Evolutionary conservation across 345 rosid genomes (phyloP).

Genomic region (Eucalyptus polybractea): DNA sequence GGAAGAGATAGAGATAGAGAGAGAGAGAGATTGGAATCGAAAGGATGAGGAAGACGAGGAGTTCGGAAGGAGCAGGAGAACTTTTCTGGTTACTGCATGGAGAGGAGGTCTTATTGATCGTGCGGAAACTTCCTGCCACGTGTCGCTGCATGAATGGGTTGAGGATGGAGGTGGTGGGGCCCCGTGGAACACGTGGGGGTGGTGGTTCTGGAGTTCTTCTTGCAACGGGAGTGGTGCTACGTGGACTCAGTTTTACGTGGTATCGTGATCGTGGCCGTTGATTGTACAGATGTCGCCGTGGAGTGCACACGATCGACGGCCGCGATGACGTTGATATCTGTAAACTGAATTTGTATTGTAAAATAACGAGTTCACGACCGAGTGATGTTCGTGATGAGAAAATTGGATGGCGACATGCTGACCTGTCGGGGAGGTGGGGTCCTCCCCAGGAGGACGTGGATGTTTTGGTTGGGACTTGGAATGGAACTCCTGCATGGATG

Average conservation of each 20-base stretch:
- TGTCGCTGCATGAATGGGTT: background rate
- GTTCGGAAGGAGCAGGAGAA: background rate
- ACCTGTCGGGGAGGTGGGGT: background rate
- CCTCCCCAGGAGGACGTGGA: background rate
- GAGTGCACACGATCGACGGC: background rate
- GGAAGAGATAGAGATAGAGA: background rate
- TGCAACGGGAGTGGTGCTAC: background rate
- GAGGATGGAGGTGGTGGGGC: background rate
- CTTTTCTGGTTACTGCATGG: background rate
- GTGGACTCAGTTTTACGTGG: background rate
- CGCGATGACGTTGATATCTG: background rate
- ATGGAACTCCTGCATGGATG: background rate
- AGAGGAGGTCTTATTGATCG: background rate
- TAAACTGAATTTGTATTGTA: fast-evolving
- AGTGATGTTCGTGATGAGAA: background rate
- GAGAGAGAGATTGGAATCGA: background rate
- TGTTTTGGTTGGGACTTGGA: background rate
- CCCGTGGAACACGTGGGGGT: background rate
- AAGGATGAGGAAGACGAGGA: background rate
- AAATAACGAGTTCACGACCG: background rate
- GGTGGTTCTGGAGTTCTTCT: background rate
- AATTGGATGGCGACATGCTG: background rate
- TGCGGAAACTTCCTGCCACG: background rate
- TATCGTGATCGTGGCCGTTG: background rate
- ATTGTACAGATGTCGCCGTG: background rate